Conservation (phyloP, 1,139 yeast genomes). For the Candida mesenterica region DNA sequence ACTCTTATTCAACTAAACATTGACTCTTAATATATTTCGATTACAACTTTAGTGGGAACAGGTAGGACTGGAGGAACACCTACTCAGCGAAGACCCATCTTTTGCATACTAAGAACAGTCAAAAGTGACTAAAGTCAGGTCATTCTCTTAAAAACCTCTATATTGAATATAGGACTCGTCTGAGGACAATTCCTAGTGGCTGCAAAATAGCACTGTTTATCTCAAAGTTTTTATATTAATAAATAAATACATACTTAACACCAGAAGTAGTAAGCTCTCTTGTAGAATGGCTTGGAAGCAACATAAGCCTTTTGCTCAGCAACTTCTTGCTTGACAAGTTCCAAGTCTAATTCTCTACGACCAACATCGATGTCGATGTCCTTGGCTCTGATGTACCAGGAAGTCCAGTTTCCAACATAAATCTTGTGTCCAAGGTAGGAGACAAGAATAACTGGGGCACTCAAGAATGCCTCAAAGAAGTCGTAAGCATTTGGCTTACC, state of each 20-base stretch:
- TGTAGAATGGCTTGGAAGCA: conserved; percentile 29
- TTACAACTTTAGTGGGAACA: too few species aligned
- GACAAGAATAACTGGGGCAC: conserved; percentile 49
- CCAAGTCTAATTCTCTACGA: conserved; percentile 55
- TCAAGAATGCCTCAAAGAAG: conserved; percentile 56
- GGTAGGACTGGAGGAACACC: too few species aligned
- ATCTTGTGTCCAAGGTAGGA: conserved; percentile 52
- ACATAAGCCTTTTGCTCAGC: conserved; percentile 44
- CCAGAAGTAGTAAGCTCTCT: conserved; percentile 43
- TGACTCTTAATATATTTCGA: too few species aligned
- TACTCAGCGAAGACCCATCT: too few species aligned
- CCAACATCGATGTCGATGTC: conserved; percentile 55
- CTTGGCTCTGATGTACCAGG: conserved; percentile 37
- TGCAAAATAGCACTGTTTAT: too few species aligned
- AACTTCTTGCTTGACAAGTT: conserved; percentile 48
- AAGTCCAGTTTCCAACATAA: conserved; percentile 42
- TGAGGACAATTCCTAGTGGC: too few species aligned
- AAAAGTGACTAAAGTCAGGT: too few species aligned
- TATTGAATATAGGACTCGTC: too few species aligned
- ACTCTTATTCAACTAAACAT: too few species aligned
- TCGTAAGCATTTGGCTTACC: conserved; percentile 31
- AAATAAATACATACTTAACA: conserved; percentile 44
- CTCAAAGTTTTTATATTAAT: too few species aligned
- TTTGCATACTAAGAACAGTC: too few species aligned
- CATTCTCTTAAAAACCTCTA: too few species aligned